Percentiles rank a stretch among this genome's conserved stretches.
Conservation (phyloP, 2,329 filamentous ascomycete species). For the Elsinoe perseae region DNA sequence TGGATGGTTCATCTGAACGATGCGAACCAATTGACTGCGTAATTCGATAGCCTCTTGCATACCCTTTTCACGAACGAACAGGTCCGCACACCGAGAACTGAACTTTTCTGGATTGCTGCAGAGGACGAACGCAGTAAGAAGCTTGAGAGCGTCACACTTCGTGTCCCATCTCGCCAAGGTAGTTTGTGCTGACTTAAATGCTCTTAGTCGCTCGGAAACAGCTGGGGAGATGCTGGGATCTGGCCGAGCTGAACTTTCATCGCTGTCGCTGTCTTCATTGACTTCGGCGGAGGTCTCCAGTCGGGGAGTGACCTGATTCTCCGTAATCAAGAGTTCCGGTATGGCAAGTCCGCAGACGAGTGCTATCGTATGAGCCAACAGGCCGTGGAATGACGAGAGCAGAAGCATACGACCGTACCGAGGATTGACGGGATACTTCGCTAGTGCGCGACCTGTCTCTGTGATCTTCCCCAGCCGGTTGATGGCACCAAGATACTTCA, state of each 20-base stretch:
- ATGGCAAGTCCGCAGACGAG: constrained; percentile 83
- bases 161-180: constrained; percentile 76
- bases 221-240: constrained; percentile 59
- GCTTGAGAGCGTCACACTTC: constrained; percentile 79
- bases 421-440: constrained; percentile 81
- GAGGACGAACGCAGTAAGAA: constrained; percentile 63
- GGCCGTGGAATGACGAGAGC: constrained; percentile 73
- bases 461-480: constrained; percentile 63
- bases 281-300: constrained; percentile 30
- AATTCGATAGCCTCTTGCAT: constrained; percentile 81
- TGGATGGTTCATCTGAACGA: constrained; percentile 49
- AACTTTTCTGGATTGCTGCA: constrained; percentile 44
- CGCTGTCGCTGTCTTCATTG: constrained; percentile 18
- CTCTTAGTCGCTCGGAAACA: constrained; percentile 54
- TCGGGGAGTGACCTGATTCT: constrained; percentile 53
- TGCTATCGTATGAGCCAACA: constrained; percentile 77
- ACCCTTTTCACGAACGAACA: constrained; percentile 81
- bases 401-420: constrained; percentile 88
- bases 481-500: constrained; percentile 79
- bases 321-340: constrained; percentile 76
- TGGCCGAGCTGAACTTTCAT: constrained; percentile 18
- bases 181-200: constrained; percentile 64
- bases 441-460: constrained; percentile 69
- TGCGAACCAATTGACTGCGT: constrained; percentile 70
- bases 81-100: constrained; percentile 62